Evolutionary conservation across 495 filamentous ascomycete genomes (phyloP).

Genomic region (Chaetomidium leptoderma): DNA sequence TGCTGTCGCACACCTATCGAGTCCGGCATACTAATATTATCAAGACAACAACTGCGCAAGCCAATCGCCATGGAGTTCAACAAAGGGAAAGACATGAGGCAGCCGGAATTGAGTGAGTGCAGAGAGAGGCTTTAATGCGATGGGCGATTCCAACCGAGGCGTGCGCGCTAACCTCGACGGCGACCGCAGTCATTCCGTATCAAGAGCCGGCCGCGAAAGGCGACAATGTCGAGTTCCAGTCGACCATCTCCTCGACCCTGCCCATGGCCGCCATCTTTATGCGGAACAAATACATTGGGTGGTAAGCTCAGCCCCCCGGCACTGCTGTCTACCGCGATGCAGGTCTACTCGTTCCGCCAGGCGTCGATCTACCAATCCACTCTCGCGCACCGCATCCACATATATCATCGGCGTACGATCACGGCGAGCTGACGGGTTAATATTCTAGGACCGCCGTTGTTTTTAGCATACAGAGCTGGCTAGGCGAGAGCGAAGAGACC

Average conservation of each 20-base stretch:
- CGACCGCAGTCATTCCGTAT: conserved; percentile 46
- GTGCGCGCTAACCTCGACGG: conserved; percentile 23
- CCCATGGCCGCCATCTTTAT: conserved; percentile 96
- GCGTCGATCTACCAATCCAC: not conserved
- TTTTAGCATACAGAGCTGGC: conserved; percentile 79
- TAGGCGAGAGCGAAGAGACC: conserved; percentile 75
- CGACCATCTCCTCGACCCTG: conserved; percentile 75
- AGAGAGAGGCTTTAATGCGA: not conserved
- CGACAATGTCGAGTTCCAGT: conserved; percentile 48
- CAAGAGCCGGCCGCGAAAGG: conserved; percentile 45
- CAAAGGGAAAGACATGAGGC: conserved; percentile 73
- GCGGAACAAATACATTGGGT: conserved; percentile 83
- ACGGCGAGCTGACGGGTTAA: not conserved
- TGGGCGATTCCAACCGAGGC: not conserved
- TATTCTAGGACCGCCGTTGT: conserved; percentile 69
- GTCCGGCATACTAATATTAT: not conserved
- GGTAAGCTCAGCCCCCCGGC: conserved; percentile 50
- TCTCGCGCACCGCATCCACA: not conserved
- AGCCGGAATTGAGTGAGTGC: conserved; percentile 71
- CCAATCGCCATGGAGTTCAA: conserved; percentile 55
- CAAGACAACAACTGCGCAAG: not conserved
- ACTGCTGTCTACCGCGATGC: not conserved
- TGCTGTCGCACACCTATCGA: not conserved
- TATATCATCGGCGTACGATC: not conserved
- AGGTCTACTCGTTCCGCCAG: not conserved